phyloP scores from a whole-genome alignment of 202 grass and related monocot genomes.

The Carex arenaria region DNA sequence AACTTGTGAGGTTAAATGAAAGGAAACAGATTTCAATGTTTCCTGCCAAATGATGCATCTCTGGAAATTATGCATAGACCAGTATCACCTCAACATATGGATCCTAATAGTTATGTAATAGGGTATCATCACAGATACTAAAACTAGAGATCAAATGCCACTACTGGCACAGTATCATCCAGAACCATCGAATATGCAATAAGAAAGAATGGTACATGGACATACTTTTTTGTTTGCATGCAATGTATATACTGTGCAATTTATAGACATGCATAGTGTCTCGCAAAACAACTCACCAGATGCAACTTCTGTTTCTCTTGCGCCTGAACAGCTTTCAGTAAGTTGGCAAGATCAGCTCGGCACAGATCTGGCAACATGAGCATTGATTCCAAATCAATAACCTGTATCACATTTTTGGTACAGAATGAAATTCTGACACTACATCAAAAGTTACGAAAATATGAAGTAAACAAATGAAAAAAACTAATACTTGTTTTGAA shows the following conservation, averaged over 20 bases:
- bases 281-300: slow-evolving; percentile 42
- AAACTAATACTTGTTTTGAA: slow-evolving; percentile 65
- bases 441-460: neutral
- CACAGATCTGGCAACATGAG: slow-evolving; percentile 56
- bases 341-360: slow-evolving; percentile 67
- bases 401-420: slow-evolving; percentile 35
- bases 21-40: slow-evolving; percentile 1
- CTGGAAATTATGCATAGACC: neutral
- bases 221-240: neutral
- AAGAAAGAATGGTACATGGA: neutral
- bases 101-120: neutral
- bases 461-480: neutral
- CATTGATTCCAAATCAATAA: slow-evolving; percentile 76
- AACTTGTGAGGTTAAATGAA: neutral
- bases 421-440: neutral
- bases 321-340: slow-evolving; percentile 72
- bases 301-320: slow-evolving; percentile 92
- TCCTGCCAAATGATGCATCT: neutral
- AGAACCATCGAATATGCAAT: neutral
- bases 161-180: neutral
- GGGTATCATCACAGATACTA: neutral
- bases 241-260: slow-evolving; percentile 6
- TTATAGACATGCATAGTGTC: neutral
- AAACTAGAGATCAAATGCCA: neutral
- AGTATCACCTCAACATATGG: neutral